These are phyloP conservation scores for Royoungia palumana DNA, from an alignment of 768 basidiomycete genomes.

Conservation along the genomic window DNA sequence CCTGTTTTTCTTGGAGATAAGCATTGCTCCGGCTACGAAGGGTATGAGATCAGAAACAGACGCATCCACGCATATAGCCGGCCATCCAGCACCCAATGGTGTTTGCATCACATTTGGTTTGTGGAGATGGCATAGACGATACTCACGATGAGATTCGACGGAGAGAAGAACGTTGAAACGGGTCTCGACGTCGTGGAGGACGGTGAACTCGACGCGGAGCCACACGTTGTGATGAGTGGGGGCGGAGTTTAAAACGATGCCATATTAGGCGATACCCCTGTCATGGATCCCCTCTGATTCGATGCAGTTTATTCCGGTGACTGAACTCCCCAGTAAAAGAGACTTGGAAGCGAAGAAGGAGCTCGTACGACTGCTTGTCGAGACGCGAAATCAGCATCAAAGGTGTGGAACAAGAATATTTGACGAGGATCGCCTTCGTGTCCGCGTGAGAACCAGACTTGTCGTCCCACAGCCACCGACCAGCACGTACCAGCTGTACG, in stretches of 20 bases:
- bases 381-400: too few relatives aligned
- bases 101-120: constrained; percentile 1
- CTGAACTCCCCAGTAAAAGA: too few relatives aligned
- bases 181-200: constrained; percentile 39
- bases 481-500: not conserved
- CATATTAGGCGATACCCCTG: constrained; percentile 13
- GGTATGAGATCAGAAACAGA: constrained; percentile 15
- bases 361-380: too few relatives aligned
- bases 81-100: constrained; percentile 34
- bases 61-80: constrained; percentile 26
- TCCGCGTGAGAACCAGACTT: too few relatives aligned
- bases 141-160: constrained; percentile 22
- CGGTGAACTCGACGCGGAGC: constrained; percentile 21
- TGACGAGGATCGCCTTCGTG: too few relatives aligned
- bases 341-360: too few relatives aligned
- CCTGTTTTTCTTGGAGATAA: constrained; percentile 94
- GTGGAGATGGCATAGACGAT: constrained; percentile 6
- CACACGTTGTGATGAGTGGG: constrained; percentile 2
- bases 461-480: not conserved
- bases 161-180: constrained; percentile 27
- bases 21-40: constrained; percentile 49
- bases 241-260: constrained; percentile 25
- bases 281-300: too few relatives aligned
- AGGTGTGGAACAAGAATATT: too few relatives aligned
- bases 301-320: too few relatives aligned